Base-by-base conservation (phyloP, 305 asterid genomes). In the Solanum hybrid region DNA sequence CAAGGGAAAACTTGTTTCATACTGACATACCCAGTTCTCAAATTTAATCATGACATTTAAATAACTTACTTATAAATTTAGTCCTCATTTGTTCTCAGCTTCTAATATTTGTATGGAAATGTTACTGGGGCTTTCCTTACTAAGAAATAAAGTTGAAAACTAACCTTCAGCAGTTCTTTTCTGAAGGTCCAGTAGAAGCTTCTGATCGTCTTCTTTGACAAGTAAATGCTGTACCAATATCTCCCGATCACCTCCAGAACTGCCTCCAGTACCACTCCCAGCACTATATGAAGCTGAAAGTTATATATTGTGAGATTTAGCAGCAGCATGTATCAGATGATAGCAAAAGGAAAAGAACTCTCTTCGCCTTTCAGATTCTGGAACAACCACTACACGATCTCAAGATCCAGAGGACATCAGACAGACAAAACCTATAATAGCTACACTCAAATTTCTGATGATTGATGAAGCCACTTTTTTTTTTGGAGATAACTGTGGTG, bases 191-290 rank as follows among this genome's bases (percentile, higher is more conserved):
- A 94, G 92, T 93, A 96, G 88, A 90, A 97, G 99, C 92, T 94
- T 94, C 83, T 91, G 95, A 90, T 97, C 98, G 87, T 95, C 97
- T 95, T 96, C 98, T 95, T 95, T 97, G 90, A 97, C 96, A 89
- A 97, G 98, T 90, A 97, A 93, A 92, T 97, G 99, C 93, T 97
- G 99, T 87, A 97, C 97, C 91, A 97, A 90, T 92, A 97, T 89
- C 93, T 97, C 99, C 91, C 94, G 95, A 13, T 95, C 96, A 42
- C 90, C 93, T 86, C 89, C 93, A 9, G 94, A 89, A 92, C 94
- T 91, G 89, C 94, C 93, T 83, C 93, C 96, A 28, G 95, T 79
- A 92, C 94, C 93, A 87, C 92, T 94, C 86, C 92, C 97, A 16
- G 97, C 89, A 93, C 93, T 93, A 89, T 90, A 95, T 64, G 97